Conservation (phyloP, 345 rosid species). For the Clausena lansium region DNA sequence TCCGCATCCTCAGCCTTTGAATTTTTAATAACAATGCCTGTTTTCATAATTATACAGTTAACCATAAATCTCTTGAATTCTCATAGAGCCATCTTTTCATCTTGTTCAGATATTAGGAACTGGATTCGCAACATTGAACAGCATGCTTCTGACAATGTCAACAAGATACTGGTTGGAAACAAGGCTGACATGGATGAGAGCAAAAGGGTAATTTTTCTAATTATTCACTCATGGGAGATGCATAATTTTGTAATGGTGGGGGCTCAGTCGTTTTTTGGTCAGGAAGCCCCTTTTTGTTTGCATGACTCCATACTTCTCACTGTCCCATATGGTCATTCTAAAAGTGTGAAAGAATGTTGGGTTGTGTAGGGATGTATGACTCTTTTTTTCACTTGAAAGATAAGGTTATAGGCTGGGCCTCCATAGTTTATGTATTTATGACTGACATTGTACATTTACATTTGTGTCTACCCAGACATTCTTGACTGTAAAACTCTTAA, state of each 20-base stretch:
- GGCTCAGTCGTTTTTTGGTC: background rate
- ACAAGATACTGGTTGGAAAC: constrained; percentile 91
- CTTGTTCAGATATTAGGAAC: constrained; percentile 75
- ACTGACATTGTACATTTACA: background rate
- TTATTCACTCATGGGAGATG: background rate
- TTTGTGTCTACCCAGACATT: background rate
- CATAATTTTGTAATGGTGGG: constrained; percentile 1
- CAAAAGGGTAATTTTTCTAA: constrained; percentile 63
- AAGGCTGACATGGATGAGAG: constrained; percentile 99
- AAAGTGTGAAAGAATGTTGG: constrained; percentile 1
- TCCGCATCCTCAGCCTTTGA: background rate
- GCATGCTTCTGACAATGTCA: constrained; percentile 95
- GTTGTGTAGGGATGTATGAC: background rate
- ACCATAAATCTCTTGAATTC: constrained; percentile 10
- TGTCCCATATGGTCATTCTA: background rate
- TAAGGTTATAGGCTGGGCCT: constrained; percentile 1
- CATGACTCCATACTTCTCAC: background rate
- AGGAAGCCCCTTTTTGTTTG: background rate
- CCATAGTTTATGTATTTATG: background rate
- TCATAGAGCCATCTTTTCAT: constrained; percentile 14
- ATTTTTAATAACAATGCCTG: background rate
- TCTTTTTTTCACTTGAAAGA: background rate
- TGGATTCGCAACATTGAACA: constrained; percentile 99
- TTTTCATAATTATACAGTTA: background rate
- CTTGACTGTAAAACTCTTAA: background rate